phyloP scores from a whole-genome alignment of 2,329 filamentous ascomycete species.

The Capronia epimyces region DNA sequence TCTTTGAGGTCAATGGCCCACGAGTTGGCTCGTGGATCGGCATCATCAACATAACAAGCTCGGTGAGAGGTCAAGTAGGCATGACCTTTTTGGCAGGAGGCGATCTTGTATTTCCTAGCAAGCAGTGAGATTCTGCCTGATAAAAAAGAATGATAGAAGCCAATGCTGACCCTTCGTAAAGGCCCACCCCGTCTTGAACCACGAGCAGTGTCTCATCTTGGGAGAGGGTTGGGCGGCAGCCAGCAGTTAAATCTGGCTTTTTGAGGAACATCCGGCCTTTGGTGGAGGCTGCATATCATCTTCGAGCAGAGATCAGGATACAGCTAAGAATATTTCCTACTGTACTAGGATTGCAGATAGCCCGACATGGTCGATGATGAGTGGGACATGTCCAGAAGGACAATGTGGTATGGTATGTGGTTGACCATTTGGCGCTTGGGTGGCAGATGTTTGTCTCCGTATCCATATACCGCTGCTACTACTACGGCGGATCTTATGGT shows the following conservation, averaged over 20 bases:
- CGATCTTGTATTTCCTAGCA: conserved; percentile 83
- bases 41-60: conserved; percentile 87
- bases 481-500: no score
- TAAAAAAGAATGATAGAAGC: no score
- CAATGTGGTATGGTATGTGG: no score
- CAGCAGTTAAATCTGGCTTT: conserved; percentile 90
- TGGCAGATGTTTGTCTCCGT: no score
- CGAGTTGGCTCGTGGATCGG: conserved; percentile 77
- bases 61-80: conserved; percentile 95
- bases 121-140: conserved; percentile 4
- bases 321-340: neutral
- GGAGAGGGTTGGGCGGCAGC: conserved; percentile 83
- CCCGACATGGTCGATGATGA: neutral
- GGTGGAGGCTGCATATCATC: conserved; percentile 16
- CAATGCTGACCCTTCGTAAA: conserved; percentile 83
- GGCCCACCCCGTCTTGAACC: conserved; percentile 92
- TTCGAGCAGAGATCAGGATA: conserved; percentile 1
- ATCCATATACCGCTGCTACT: no score
- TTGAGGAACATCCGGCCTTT: conserved; percentile 75
- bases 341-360: neutral
- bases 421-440: no score
- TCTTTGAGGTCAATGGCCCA: conserved; percentile 83
- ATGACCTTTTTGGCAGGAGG: conserved; percentile 89
- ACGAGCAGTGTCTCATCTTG: conserved; percentile 93
- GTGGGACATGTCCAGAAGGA: no score